These are phyloP conservation scores for Akanthomyces lecanii DNA, from an alignment of 2,329 filamentous ascomycete species.

Conservation along the genomic window DNA sequence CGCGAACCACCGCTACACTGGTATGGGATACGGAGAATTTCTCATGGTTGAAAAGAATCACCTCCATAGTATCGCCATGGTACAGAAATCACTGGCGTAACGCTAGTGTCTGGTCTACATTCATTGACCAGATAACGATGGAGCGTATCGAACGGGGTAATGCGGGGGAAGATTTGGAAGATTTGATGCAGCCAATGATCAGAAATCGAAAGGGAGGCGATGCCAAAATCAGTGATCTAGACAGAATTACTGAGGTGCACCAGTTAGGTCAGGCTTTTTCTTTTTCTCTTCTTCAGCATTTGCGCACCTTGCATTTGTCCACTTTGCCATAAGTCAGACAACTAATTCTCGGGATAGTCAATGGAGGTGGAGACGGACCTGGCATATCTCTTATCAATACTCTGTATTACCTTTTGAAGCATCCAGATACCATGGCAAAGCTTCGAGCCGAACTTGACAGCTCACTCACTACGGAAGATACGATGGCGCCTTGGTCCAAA, in stretches of 20 bases:
- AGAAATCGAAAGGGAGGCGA: background rate
- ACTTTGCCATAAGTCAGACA: too few relatives aligned
- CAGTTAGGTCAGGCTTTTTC: background rate
- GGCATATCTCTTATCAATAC: background rate
- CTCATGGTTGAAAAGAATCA: background rate
- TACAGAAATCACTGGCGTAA: background rate
- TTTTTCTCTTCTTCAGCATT: too few relatives aligned
- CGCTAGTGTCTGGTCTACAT: background rate
- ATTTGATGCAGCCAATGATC: background rate
- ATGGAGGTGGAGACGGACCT: background rate
- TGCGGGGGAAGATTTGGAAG: background rate
- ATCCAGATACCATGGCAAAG: background rate
- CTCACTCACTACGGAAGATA: background rate
- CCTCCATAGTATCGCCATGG: background rate
- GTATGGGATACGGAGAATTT: background rate
- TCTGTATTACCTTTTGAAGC: background rate
- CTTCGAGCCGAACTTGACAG: background rate
- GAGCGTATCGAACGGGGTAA: background rate
- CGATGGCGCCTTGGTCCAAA: background rate
- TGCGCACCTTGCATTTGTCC: too few relatives aligned
- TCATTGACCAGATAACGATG: background rate
- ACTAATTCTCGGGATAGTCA: background rate
- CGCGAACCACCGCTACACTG: background rate
- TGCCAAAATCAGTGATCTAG: background rate
- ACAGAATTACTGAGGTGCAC: background rate